Percentiles rank a stretch among this genome's conserved stretches.
phyloP scores from a whole-genome alignment of 495 filamentous ascomycete genomes.

The Aspergillus diversus region DNA sequence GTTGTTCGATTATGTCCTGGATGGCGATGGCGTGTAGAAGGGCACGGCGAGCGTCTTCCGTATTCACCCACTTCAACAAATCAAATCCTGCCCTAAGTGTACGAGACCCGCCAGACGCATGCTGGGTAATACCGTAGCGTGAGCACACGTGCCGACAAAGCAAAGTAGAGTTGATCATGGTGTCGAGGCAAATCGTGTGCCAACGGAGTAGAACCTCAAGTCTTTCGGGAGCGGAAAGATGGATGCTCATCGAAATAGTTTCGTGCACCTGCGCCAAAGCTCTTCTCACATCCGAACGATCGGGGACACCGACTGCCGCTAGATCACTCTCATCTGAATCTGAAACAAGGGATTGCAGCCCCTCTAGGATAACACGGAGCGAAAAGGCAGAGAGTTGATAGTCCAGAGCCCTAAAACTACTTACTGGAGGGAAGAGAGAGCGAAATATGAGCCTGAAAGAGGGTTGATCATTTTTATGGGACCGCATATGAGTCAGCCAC shows the following conservation, averaged over 20 bases:
- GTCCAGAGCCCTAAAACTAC: conserved; percentile 38
- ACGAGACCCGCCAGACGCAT: conserved; percentile 38
- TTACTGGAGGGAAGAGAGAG: conserved; percentile 42
- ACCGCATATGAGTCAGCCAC: conserved; percentile 44
- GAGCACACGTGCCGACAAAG: conserved; percentile 48
- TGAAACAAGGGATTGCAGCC: conserved; percentile 48
- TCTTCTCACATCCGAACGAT: conserved; percentile 42
- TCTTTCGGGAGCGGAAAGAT: conserved; percentile 42
- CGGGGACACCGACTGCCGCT: conserved; percentile 43
- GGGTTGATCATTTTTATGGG: conserved; percentile 34
- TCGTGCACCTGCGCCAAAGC: conserved; percentile 49
- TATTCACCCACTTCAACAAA: conserved; percentile 43
- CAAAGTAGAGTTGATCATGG: conserved; percentile 45
- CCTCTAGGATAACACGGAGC: conserved; percentile 49
- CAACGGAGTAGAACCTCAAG: conserved; percentile 52
- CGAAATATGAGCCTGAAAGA: conserved; percentile 49
- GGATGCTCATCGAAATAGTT: conserved; percentile 42
- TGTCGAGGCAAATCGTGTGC: conserved; percentile 53
- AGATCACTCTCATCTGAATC: conserved; percentile 46
- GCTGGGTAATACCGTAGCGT: conserved; percentile 45
- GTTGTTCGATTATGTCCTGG: conserved; percentile 53
- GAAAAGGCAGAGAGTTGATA: conserved; percentile 48
- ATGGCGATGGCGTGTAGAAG: conserved; percentile 52
- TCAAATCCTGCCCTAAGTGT: conserved; percentile 37
- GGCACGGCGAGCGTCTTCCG: conserved; percentile 47